Conservation (phyloP, 345 rosid genomes). For the Bretschneidera sinensis region DNA sequence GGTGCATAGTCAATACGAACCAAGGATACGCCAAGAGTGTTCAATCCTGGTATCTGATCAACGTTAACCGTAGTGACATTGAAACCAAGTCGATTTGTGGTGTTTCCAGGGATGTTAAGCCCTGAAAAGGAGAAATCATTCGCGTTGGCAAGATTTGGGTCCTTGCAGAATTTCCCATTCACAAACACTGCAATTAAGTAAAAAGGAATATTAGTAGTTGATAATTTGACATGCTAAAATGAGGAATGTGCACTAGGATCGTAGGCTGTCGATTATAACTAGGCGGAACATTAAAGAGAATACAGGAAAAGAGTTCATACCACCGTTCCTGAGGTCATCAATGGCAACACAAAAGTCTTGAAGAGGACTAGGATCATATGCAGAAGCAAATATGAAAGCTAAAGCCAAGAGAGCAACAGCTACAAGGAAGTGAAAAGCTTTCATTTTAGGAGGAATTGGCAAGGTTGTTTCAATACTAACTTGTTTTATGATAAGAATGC, state of each 20-base stretch:
- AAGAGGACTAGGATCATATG: slow-evolving; percentile 27
- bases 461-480: no score
- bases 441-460: no score
- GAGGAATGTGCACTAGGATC: no score
- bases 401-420: slow-evolving; percentile 17
- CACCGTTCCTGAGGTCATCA: not conserved
- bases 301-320: no score
- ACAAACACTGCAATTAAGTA: slow-evolving; percentile 26
- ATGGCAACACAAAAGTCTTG: slow-evolving; percentile 31
- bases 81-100: slow-evolving; percentile 18
- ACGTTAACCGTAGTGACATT: slow-evolving; percentile 13
- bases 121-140: slow-evolving; percentile 24
- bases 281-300: no score
- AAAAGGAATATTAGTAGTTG: not conserved
- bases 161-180: slow-evolving; percentile 36
- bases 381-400: slow-evolving; percentile 10
- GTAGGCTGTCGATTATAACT: no score
- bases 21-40: slow-evolving; percentile 25
- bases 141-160: slow-evolving; percentile 20
- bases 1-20: slow-evolving; percentile 26
- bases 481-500: no score
- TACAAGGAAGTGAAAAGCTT: not conserved
- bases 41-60: slow-evolving; percentile 19
- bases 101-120: slow-evolving; percentile 18
- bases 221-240: no score